Percentiles rank a stretch among this genome's conserved stretches.
Conservation (phyloP, 139 green algal genomes). For the Chlorella sp. region DNA sequence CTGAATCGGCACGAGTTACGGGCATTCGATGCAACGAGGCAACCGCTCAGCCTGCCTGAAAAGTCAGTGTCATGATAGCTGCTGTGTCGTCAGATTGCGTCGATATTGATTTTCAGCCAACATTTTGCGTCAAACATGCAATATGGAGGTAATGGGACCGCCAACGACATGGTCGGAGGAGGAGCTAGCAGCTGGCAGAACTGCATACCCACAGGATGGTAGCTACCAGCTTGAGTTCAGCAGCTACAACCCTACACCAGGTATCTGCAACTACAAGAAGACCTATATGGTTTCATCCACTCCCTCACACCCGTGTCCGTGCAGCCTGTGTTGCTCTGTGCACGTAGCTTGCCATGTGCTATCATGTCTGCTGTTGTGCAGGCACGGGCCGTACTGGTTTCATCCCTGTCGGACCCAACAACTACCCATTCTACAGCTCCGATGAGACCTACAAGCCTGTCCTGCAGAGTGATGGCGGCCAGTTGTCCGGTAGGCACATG, state of each 20-base stretch:
- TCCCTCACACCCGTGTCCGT: not conserved
- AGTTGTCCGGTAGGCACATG: conserved; percentile 87
- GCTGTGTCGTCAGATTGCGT: too few species aligned
- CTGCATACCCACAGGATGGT: too few species aligned
- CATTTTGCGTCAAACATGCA: too few species aligned
- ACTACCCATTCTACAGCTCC: conserved; percentile 84
- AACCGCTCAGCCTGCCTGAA: too few species aligned
- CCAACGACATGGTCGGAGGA: too few species aligned
- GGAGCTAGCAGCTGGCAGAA: too few species aligned
- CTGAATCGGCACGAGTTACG: too few species aligned
- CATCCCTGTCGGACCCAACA: conserved; percentile 74
- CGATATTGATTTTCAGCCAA: too few species aligned
- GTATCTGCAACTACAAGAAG: conserved; percentile 19
- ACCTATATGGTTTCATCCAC: not conserved
- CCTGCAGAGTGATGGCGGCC: conserved; percentile 76
- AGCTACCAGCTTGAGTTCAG: conserved; percentile 28
- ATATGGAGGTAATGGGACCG: too few species aligned
- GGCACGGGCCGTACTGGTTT: conserved; percentile 76
- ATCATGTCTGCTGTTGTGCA: conserved; percentile 18
- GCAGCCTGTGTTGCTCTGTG: not conserved
- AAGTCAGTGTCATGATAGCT: too few species aligned
- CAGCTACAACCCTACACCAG: conserved; percentile 74
- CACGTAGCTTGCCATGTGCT: not conserved
- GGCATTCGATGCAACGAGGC: too few species aligned
- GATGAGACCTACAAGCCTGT: conserved; percentile 76